Evolutionary conservation across 768 basidiomycete genomes (phyloP).

Genomic region (Dentipellis fragilis): DNA sequence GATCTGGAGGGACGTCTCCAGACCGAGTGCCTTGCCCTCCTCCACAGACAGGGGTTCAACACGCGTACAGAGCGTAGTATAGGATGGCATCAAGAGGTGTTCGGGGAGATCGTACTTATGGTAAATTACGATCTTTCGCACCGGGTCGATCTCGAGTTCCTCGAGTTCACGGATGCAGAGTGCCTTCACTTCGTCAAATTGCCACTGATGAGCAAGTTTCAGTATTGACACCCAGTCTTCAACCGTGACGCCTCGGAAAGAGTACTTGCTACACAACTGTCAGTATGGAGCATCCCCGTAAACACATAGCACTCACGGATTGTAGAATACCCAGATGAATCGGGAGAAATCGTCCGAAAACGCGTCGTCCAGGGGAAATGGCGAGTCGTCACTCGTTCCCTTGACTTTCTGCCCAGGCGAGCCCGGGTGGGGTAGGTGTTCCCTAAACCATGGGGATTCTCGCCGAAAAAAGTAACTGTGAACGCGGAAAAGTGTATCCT

Average conservation of each 20-base stretch:
- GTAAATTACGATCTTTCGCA: conserved; percentile 36
- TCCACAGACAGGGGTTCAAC: conserved; percentile 25
- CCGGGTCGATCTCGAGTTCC: conserved; percentile 30
- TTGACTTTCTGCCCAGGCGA: conserved; percentile 12
- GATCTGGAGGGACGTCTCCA: conserved; percentile 26
- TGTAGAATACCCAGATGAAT: conserved; percentile 56
- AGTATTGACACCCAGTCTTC: conserved; percentile 50
- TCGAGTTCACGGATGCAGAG: conserved; percentile 48
- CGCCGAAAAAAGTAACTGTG: conserved; percentile 57
- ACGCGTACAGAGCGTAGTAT: conserved; percentile 25
- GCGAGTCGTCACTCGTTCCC: conserved; percentile 19
- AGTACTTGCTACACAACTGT: conserved; percentile 36
- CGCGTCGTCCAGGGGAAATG: conserved; percentile 29
- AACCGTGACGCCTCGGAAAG: conserved; percentile 38
- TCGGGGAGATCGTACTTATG: conserved; percentile 25
- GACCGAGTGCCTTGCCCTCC: conserved; percentile 34
- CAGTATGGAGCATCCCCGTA: neutral
- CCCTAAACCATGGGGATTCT: conserved; percentile 31
- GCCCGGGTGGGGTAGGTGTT: conserved; percentile 16
- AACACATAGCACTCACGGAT: conserved; percentile 32
- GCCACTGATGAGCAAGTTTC: conserved; percentile 43
- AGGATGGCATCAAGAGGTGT: conserved; percentile 26
- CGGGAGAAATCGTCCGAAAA: conserved; percentile 40
- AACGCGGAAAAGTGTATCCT: conserved; percentile 45
- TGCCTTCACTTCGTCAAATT: conserved; percentile 37